These are phyloP conservation scores for Neopestalotiopsis clavispora DNA, from an alignment of 2,329 filamentous ascomycete genomes.

Conservation along the genomic window DNA sequence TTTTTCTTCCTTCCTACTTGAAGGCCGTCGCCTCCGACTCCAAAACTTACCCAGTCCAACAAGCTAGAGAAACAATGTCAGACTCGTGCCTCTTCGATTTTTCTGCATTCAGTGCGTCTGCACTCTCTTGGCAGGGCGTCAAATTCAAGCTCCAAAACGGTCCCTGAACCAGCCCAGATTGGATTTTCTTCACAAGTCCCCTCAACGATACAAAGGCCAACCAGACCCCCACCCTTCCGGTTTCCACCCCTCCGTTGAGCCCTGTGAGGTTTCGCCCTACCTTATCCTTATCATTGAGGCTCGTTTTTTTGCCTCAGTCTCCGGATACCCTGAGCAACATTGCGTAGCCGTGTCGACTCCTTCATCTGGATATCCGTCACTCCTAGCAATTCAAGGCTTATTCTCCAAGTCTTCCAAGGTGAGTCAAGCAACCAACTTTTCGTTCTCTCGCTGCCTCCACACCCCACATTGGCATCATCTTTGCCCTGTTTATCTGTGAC, in stretches of 20 bases:
- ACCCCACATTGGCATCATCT: neutral
- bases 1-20: constrained; percentile 12
- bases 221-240: neutral
- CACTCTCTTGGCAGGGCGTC: constrained; percentile 12
- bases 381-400: neutral
- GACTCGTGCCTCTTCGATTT: neutral
- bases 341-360: neutral
- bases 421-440: neutral
- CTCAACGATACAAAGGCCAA: neutral
- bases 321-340: constrained; percentile 7
- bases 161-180: constrained; percentile 6
- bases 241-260: neutral
- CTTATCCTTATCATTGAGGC: constrained; percentile 17
- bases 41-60: constrained; percentile 10
- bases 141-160: neutral
- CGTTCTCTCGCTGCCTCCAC: neutral
- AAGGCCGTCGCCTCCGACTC: constrained; percentile 8
- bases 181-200: neutral
- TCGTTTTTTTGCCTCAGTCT: constrained; percentile 10
- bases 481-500: neutral
- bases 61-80: constrained; percentile 10
- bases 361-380: neutral
- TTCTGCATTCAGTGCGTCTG: constrained; percentile 6
- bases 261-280: neutral
- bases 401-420: neutral